Evolutionary conservation across 2,329 filamentous ascomycete genomes (phyloP), one percentile per base, ranked within the genome.

Genomic region (Pseudonectria foliicola): DNA sequence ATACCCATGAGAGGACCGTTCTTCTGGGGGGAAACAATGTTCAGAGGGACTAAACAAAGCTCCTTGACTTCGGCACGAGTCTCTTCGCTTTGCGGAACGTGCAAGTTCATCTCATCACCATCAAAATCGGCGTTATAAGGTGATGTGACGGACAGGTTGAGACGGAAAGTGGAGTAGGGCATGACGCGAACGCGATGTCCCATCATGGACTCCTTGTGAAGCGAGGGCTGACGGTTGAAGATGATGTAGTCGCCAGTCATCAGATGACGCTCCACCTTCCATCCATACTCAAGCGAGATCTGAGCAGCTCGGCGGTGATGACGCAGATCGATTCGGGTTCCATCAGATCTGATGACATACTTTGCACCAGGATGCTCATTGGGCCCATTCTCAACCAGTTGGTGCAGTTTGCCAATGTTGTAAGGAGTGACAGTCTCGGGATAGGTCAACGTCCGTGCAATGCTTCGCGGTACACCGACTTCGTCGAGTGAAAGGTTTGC

Each of bases 141-240:
- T 18, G 89, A 94, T 1, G 93, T 98, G 55, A 98, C 92, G 1
- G 92, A 98, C 49, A 98, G 64, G 56, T 99, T 99, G 30, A 99
- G 75, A 45, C 92, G 82, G 71, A 99, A 99, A 2, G 92, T 99
- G 6, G 92, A 98, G 62, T 95, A 98, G 3, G 92, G 92, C 89
- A 98, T 96, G 42, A 99, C 92, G 41, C 83, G 82, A 44, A 98
- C 92, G 52, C 87, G 81, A 64, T 99, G 92, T 62, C 87, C 92
- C 93, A 98, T 98, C 92, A 98, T 99, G 41, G 92, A 98, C 60
- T 98, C 92, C 64, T 99, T 99, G 73, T 99, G 92, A 54, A 99
- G 72, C 25, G 92, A 99, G 1, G 92, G 92, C 59, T 99, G 92
- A 73, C 92, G 92, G 62, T 98, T 99, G 78, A 99, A 99, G 56